Base-by-base conservation (phyloP, 306 rosid species). In the Argentina anserina region DNA sequence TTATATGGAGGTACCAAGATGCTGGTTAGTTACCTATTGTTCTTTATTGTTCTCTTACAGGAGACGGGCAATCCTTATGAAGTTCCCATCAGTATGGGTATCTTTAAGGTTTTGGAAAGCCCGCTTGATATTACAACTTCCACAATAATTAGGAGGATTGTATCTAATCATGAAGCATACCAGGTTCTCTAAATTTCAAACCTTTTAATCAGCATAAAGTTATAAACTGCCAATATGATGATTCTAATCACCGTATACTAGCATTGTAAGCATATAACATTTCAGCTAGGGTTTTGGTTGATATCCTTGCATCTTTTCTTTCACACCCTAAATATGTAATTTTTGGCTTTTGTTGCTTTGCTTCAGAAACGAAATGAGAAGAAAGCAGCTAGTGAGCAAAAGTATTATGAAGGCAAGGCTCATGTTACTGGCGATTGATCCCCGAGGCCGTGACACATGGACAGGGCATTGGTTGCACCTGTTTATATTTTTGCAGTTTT, bases 111-210 rank as follows among this genome's bases (percentile, higher is more conserved):
- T 81, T 75, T 92, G 76, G 91, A 84, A 4, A 93, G 98, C 81
- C 84, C 96, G 34, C 70, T 89, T 67, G 97, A 86, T 79, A 76
- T 89, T 76, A 93, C 96, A 36, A 93, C 98, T 7, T 87, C 96
- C 75, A 90, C 97, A 3, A 93, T 93, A 85, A 90, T 93, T 79
- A 85, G 78, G 77, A 91, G 98, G 86, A 93, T 93, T 45, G 88
- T 93, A 47, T 73, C 94, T 49, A 93, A 93, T 81, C 94, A 93
- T 41, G 97, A 93, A 77, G 98, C 98, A 5, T 93, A 86, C 80
- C 98, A 89, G 96, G 98, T 93, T 73, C 59, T 18, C 28, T 15
- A 26, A 29, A 20, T 53, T 69, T 59, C 26, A 50, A 73, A 46
- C 49, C 69, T 68, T 21, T 40, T 36, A 59, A 11, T 14, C 18